Evolutionary conservation across 352 stramenopile genomes (phyloP), one percentile per base, ranked within the genome.

Genomic region (Phytophthora ohioensis): DNA sequence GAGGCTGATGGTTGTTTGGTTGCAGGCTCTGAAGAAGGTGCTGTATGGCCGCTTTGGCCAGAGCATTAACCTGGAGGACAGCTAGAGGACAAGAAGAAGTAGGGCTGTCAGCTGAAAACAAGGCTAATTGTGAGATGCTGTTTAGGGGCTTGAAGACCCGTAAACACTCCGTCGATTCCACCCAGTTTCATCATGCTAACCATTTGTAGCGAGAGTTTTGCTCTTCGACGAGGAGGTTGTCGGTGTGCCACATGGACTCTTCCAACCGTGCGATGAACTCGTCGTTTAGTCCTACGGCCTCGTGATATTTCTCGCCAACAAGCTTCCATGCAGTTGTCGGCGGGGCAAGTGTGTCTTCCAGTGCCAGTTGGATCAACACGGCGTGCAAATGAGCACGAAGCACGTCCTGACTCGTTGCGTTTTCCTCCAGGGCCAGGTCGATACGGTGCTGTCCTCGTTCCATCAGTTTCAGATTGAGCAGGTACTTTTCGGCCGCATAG

Each of bases 31-130:
- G 45, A 99, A 99, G 80, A 98, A 97, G 73, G 71, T 93, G 53
- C 82, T 99, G 48, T 99, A 99, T 85, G 85, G 83, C 39, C 86
- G 97, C 71, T 99, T 99, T 76, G 97, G 97, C 45, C 92, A 97
- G 63, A 98, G 87, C 64, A 99, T 99, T 65, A 98, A 99, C 80
- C 79, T 99, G 38, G 97, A 99, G 85, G 96, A 95, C 69, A 96
- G 90, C 75, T 96, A 90, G 61, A 65, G 32, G 10, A 30, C 45
- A 61, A 43, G 35, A 45, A 31, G 9, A 49, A 41, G 39, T 1
- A 67, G 13, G 48, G 6, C 42, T 56, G 45, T 21, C 47, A 52
- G 27, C 63, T 59, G 57, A 41, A 60, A 71, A 67, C 31, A 36
- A 67, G 42, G 27, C 41, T 49, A 39, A 51, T 55, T 57, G 66